phyloP scores from a whole-genome alignment of 164 flowering plant species.

The Vitis vinifera region ASM3070453v1 NC_081820.1:21858001-21858500 shows the following conservation, averaged over 20 bases:
- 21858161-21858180: too few relatives aligned
- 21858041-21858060: conserved; percentile 32
- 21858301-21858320: conserved; percentile 14
- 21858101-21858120: conserved; percentile 44
- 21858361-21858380: conserved; percentile 28
- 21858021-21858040: conserved; percentile 28
- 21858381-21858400: conserved; percentile 48
- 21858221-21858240: too few relatives aligned
- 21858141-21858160: too few relatives aligned
- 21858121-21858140: conserved; percentile 45
- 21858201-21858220: too few relatives aligned
- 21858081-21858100: conserved; percentile 58
- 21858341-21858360: conserved; percentile 37
- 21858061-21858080: conserved; percentile 46
- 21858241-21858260: neutral
- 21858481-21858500: conserved; percentile 22
- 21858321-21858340: conserved; percentile 50
- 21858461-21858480: conserved; percentile 41
- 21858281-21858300: neutral
- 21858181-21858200: too few relatives aligned
- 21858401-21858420: conserved; percentile 46
- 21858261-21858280: neutral
- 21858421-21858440: conserved; percentile 54
- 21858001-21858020: conserved; percentile 31
- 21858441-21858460: conserved; percentile 50